Evolutionary conservation across 1,284 basidiomycete genomes (phyloP).

Genomic region (Cronartium ribicola): DNA sequence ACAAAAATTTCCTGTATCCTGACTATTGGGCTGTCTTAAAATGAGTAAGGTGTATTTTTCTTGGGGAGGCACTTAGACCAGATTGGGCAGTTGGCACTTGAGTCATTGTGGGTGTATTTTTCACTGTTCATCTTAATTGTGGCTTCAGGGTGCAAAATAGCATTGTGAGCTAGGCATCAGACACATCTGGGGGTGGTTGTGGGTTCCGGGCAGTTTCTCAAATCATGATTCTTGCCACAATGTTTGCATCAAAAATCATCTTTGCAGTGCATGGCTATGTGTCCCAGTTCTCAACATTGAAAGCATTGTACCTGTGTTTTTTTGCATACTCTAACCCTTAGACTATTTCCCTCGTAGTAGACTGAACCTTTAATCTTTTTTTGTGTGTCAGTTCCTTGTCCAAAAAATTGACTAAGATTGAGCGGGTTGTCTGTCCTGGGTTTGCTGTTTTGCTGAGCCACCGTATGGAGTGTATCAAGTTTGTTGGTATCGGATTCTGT

Average conservation of each 20-base stretch:
- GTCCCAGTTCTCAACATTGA: not conserved
- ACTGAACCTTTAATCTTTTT: not conserved
- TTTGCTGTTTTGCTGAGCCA: not conserved
- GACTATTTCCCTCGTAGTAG: not conserved
- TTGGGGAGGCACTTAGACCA: not conserved
- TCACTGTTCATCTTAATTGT: not conserved
- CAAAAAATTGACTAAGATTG: not conserved
- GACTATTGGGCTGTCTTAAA: not conserved
- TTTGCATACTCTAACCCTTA: not conserved
- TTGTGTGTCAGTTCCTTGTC: not conserved
- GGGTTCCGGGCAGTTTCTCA: not conserved
- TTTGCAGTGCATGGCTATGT: slow-evolving; percentile 2
- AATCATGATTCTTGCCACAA: not conserved
- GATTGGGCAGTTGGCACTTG: slow-evolving; percentile 3
- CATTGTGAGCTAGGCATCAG: not conserved
- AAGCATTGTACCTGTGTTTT: not conserved
- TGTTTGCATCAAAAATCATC: not conserved
- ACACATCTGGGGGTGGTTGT: not conserved
- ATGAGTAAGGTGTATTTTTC: not conserved
- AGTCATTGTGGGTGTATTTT: not conserved
- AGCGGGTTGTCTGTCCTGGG: not conserved
- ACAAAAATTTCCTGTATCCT: slow-evolving; percentile 1
- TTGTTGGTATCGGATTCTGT: not conserved
- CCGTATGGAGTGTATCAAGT: not conserved
- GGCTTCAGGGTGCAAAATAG: not conserved